Percentiles rank a stretch among this genome's conserved stretches.
Conservation (phyloP, 768 basidiomycete genomes). For the Mycena pura region DNA sequence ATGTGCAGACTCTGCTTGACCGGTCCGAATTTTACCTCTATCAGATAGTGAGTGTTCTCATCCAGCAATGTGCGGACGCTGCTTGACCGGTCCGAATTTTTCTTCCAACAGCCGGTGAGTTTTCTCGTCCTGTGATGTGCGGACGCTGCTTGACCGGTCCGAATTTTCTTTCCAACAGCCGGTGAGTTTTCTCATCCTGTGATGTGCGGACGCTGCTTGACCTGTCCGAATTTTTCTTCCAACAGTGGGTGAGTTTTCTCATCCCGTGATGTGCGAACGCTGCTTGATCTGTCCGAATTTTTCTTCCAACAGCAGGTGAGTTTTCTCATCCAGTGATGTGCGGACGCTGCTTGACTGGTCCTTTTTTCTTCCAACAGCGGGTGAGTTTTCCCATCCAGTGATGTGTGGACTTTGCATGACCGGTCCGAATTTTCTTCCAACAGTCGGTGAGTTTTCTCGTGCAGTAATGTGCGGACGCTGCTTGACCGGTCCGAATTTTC, state of each 20-base stretch:
- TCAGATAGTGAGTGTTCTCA: not conserved
- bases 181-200: not conserved
- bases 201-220: not conserved
- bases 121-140: not conserved
- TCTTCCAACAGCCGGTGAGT: not conserved
- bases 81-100: not conserved
- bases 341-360: not conserved
- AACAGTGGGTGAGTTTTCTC: not conserved
- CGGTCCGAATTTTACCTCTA: not conserved
- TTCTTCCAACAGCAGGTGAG: not conserved
- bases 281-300: not conserved
- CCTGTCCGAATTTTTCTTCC: not conserved
- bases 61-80: not conserved
- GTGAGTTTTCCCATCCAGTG: not conserved
- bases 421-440: not conserved
- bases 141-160: not conserved
- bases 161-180: not conserved
- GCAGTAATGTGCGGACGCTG: not conserved
- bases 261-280: not conserved
- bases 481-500: not conserved
- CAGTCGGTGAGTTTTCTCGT: not conserved
- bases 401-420: not conserved
- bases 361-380: not conserved
- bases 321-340: not conserved
- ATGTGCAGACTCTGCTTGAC: not conserved